phyloP scores from a whole-genome alignment of 75 land plant species.

The Larix kaempferi region DNA sequence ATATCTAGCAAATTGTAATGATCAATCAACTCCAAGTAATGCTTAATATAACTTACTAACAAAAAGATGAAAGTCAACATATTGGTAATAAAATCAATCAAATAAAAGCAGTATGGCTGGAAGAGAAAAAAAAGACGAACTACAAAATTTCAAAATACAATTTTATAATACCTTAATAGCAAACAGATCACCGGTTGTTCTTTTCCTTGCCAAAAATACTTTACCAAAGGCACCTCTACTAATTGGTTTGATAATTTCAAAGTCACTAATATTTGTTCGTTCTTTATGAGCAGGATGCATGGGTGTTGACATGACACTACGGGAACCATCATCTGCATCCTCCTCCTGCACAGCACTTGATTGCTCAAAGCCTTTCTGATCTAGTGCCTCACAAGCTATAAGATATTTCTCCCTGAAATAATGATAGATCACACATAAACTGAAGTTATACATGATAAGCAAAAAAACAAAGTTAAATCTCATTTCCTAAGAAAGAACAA shows the following conservation, averaged over 20 bases:
- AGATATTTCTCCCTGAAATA: constrained; percentile 53
- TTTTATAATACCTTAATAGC: constrained; percentile 61
- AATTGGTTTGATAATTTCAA: constrained; percentile 72
- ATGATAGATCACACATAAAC: neutral
- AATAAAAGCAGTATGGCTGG: neutral
- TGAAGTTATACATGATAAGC: neutral
- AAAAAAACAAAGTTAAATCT: neutral
- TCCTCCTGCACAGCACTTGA: constrained; percentile 10
- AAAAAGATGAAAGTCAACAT: neutral
- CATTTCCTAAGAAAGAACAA: neutral
- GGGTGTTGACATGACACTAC: constrained; percentile 33
- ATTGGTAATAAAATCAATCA: neutral
- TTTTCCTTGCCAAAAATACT: constrained; percentile 68
- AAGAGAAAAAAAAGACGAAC: neutral
- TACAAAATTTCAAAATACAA: neutral
- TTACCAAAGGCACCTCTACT: constrained; percentile 76
- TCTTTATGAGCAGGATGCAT: constrained; percentile 32
- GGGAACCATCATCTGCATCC: constrained; percentile 16
- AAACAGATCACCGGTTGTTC: constrained; percentile 76
- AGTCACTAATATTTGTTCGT: constrained; percentile 64
- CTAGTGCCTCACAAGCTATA: constrained; percentile 24
- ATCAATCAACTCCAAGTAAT: neutral
- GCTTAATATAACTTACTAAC: neutral
- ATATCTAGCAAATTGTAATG: too few relatives aligned
- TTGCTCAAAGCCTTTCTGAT: constrained; percentile 11